These are phyloP conservation scores for Fremontodendron californicum DNA, from an alignment of 345 rosid genomes.

Conservation along the genomic window DNA sequence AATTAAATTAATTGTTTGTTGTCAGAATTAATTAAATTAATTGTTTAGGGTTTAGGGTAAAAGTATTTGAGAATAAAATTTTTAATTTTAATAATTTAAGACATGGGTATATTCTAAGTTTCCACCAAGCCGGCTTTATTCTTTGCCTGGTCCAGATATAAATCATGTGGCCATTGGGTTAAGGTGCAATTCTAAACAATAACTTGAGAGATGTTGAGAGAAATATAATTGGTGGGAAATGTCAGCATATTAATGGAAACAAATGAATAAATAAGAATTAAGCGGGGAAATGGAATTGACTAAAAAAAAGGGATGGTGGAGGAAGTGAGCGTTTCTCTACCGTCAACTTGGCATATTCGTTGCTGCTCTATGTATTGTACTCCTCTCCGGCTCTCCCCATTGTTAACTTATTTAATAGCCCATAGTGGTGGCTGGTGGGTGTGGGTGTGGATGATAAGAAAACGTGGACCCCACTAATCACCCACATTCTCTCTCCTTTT, in stretches of 20 bases:
- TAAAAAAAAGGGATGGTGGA: too few species aligned
- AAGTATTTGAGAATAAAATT: not conserved
- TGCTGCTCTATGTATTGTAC: slow-evolving; percentile 6
- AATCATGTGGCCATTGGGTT: too few species aligned
- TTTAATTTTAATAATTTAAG: not conserved
- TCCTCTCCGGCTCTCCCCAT: not conserved
- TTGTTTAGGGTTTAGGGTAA: too few species aligned
- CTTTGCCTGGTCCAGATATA: slow-evolving; percentile 2
- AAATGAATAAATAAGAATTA: not conserved
- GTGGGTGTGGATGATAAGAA: slow-evolving; percentile 24
- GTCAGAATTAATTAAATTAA: too few species aligned
- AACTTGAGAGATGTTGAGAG: slow-evolving; percentile 7
- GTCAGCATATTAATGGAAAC: slow-evolving; percentile 28
- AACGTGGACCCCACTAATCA: slow-evolving; percentile 27
- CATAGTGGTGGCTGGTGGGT: slow-evolving; percentile 20
- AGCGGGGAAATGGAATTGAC: too few species aligned
- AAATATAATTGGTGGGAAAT: slow-evolving; percentile 18
- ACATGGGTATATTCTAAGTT: slow-evolving; percentile 10
- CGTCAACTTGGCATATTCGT: slow-evolving; percentile 52
- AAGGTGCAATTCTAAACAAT: too few species aligned
- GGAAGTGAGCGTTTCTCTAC: slow-evolving; percentile 37
- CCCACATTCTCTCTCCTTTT: not conserved
- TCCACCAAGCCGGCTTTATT: slow-evolving; percentile 3
- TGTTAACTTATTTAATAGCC: not conserved
- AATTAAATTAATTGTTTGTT: not conserved